These are phyloP conservation scores for Canna indica DNA, from an alignment of 176 grass and related monocot species.

Conservation along the genomic window DNA sequence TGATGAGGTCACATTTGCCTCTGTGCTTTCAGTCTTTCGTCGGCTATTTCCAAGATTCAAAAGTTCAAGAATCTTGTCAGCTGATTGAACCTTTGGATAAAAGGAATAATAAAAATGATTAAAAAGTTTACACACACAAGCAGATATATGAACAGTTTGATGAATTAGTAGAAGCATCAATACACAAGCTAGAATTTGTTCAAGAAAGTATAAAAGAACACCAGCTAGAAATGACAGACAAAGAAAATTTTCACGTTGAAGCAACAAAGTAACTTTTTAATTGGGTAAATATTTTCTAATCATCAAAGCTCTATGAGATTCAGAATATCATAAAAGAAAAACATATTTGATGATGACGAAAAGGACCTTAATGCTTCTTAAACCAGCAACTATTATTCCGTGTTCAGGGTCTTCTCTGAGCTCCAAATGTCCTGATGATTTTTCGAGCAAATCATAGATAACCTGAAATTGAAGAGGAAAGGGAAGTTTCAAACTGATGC, in stretches of 20 bases:
- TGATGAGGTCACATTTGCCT: slow-evolving; percentile 92
- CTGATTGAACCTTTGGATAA: slow-evolving; percentile 71
- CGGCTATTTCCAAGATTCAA: slow-evolving; percentile 92
- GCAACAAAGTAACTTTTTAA: too few species aligned
- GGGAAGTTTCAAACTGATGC: slow-evolving; percentile 10
- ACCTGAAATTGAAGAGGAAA: slow-evolving; percentile 54
- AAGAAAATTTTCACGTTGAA: too few species aligned
- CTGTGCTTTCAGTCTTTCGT: slow-evolving; percentile 95
- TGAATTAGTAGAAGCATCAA: too few species aligned
- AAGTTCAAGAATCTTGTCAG: slow-evolving; percentile 97
- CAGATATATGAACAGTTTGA: not conserved
- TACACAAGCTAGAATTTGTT: too few species aligned
- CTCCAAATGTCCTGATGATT: slow-evolving; percentile 88
- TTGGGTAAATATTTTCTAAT: too few species aligned
- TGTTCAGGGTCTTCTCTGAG: slow-evolving; percentile 93
- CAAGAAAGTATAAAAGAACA: too few species aligned
- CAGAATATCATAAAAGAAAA: too few species aligned
- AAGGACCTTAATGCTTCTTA: slow-evolving; percentile 91
- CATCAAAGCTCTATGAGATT: too few species aligned
- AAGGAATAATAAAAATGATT: not conserved
- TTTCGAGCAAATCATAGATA: slow-evolving; percentile 99
- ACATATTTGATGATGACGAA: slow-evolving; percentile 7
- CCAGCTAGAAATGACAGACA: too few species aligned
- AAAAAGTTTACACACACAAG: not conserved
- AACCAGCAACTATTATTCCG: slow-evolving; percentile 95